Evolutionary conservation across 306 rosid species (phyloP), one percentile per base, ranked within the genome.

Genomic region (Sophora flavescens): DNA sequence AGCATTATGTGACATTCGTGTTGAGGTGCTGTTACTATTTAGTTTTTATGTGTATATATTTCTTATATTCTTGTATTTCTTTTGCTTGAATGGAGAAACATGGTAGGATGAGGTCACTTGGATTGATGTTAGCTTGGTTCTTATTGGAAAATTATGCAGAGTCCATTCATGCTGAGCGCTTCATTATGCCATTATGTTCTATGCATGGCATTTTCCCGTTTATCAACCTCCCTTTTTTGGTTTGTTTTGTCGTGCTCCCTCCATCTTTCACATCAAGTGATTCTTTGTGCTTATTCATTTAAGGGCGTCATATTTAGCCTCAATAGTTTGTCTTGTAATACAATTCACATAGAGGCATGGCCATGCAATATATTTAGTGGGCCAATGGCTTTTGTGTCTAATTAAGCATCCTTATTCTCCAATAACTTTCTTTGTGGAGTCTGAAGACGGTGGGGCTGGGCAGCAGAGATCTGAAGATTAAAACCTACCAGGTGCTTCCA

Each of bases 1-100:
- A 86, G 98, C 98, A 72, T 85, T 93, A 54, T 93, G 98, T 74
- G 98, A 91, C 84, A 93, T 93, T 83, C 98, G 98, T 48, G 97
- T 91, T 77, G 98, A 90, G 98, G 98, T 93, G 86, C 53, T 60
- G 36, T 58, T 70, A 12, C 33, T 44, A 51, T 47, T 61, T 44
- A 53, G 17, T 4, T 11, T 68, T 68, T 32, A 51, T 74, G 17
- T 75, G n/a, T 62, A 22, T 79, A 52, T 38, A 53, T 42, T 22
- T 50, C 33, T 22, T 22, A 22, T 22, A 22, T 26, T 51, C 47
- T 77, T 22, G 11, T 39, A 78, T 39, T 35, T 69, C 59, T 74
- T 81, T 52, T 28, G 50, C 56, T 44, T 58, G 32, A 78, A 6
- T 62, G 13, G 47, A 35, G 63, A 36, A 39, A 47, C 15, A 44